Evolutionary conservation across 192 early-diverging fungal species (phyloP).

Genomic region (Dissophora globulifera): DNA sequence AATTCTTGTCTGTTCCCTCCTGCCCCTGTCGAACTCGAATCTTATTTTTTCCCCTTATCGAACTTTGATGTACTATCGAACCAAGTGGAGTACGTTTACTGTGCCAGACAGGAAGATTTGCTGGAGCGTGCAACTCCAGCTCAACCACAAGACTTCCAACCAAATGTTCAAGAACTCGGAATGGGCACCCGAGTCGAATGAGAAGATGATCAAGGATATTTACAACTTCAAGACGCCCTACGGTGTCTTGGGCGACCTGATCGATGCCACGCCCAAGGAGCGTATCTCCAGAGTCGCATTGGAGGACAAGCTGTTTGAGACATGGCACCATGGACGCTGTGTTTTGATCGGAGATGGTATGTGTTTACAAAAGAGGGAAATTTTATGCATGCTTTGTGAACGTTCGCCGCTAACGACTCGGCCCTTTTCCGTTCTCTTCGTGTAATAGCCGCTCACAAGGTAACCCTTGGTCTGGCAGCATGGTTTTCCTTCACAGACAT

Average conservation of each 20-base stretch:
- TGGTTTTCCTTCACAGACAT: too few relatives aligned
- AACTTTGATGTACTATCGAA: too few relatives aligned
- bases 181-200: conserved; percentile 9
- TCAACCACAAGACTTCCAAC: background rate
- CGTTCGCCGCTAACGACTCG: background rate
- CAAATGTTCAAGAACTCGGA: conserved; percentile 1
- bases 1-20: too few relatives aligned
- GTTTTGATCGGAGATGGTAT: conserved; percentile 22
- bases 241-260: background rate
- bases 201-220: conserved; percentile 4
- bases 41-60: too few relatives aligned
- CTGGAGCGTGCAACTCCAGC: conserved; percentile 8
- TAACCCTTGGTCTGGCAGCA: too few relatives aligned
- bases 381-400: background rate
- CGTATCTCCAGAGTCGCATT: conserved; percentile 1
- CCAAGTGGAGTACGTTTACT: conserved; percentile 11
- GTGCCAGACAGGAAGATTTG: conserved; percentile 1
- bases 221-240: conserved; percentile 2
- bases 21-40: too few relatives aligned
- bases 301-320: conserved; percentile 16
- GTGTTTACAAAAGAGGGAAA: too few relatives aligned
- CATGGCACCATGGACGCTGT: background rate
- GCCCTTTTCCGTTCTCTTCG: too few relatives aligned
- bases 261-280: conserved; percentile 2
- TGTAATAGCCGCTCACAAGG: background rate